phyloP scores from a whole-genome alignment of 2,329 filamentous ascomycete genomes.

The Cladobotryum mycophilum region DNA sequence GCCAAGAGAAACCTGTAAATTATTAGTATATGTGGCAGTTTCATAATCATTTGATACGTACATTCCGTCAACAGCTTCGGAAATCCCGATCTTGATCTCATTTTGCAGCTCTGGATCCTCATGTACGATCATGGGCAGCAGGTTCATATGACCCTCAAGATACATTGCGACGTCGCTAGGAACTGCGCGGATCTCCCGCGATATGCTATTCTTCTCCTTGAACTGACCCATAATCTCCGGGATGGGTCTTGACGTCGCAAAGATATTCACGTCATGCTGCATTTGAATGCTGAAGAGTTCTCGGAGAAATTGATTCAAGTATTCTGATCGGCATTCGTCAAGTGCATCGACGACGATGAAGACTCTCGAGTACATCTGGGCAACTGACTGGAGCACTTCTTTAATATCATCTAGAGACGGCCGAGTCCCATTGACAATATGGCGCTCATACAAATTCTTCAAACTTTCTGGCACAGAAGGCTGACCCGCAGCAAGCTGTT shows the following conservation, averaged over 20 bases:
- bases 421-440: background rate
- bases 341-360: constrained; percentile 1
- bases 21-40: background rate
- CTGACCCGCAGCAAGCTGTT: background rate
- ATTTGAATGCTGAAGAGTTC: background rate
- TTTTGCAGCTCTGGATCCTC: background rate
- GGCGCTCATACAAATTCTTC: background rate
- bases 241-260: background rate
- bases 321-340: background rate
- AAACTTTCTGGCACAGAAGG: background rate
- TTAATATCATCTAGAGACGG: background rate
- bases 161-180: background rate
- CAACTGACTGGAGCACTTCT: background rate
- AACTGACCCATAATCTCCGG: background rate
- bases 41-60: background rate
- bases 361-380: background rate
- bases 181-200: background rate
- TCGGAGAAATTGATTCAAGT: background rate
- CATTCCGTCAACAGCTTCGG: background rate
- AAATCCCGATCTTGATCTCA: background rate
- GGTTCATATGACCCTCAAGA: background rate
- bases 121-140: background rate
- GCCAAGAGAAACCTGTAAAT: background rate
- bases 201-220: background rate
- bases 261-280: background rate